Conservation (phyloP, 139 green algal species). For the Picochlorum sp. region DNA sequence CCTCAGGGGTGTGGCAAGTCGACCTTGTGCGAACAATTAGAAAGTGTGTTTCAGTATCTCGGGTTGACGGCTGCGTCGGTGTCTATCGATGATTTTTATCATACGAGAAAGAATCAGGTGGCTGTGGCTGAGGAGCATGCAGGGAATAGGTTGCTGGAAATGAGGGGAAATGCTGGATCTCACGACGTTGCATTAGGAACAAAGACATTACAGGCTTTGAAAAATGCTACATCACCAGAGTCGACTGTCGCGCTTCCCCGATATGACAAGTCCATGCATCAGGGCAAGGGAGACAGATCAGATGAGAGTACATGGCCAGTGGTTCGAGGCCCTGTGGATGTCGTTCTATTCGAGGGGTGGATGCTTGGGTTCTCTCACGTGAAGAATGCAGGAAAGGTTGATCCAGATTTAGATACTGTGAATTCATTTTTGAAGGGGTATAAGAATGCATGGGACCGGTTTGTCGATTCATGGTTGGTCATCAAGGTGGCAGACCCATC, state of each 20-base stretch:
- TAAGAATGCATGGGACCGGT: conserved; percentile 57
- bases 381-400: conserved; percentile 32
- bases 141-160: conserved; percentile 75
- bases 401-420: conserved; percentile 54
- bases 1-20: conserved; percentile 94
- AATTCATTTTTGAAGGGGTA: conserved; percentile 68
- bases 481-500: conserved; percentile 68
- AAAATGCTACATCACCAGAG: background rate
- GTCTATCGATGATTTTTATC: conserved; percentile 98
- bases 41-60: conserved; percentile 54
- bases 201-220: conserved; percentile 52
- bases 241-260: conserved; percentile 29
- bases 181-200: conserved; percentile 87
- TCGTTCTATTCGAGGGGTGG: conserved; percentile 98
- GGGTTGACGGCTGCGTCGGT: conserved; percentile 50
- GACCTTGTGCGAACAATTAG: conserved; percentile 85
- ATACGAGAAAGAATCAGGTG: conserved; percentile 53
- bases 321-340: conserved; percentile 62
- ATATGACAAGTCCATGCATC: conserved; percentile 86
- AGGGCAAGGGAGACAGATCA: conserved; percentile 74
- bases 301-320: conserved; percentile 42
- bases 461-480: conserved; percentile 91
- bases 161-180: conserved; percentile 85
- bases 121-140: conserved; percentile 40
- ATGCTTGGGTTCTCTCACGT: conserved; percentile 83